Evolutionary conservation across 805 yeast species (phyloP), one percentile per base, ranked within the genome.

Genomic region (Dipodascopsis tothii): DNA sequence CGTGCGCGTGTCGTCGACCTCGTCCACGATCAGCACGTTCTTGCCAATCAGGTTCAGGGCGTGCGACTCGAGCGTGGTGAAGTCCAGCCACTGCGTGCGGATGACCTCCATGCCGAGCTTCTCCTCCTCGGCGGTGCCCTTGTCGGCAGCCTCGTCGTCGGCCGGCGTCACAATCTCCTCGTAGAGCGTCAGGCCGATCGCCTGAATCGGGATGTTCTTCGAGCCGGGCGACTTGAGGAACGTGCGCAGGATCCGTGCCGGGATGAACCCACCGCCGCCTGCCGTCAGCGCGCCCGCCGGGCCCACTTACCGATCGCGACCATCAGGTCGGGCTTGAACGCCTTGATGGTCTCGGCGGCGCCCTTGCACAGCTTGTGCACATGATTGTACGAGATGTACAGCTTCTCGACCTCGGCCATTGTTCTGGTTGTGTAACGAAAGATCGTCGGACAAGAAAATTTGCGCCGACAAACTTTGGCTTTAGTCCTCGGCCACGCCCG

Each of bases 181-280:
- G 62, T 90, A 90, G 43, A 90, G 72, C 1, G 96, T 86, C 54
- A 90, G 72, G 27, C 92, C 94, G 56, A 90, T 85, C 38, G 98
- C 96, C 78, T 88, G 90, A 59, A 90, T 86, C 58, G 95, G 81
- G 48, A 87, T 81, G 58, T 88, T 90, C 56, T 94, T 90, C 48
- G 80, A 70, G 48, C 94, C 94, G 23, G 83, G 84, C 54, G 81
- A 83, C 65, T 88, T 90, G 55, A 90, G 71, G 66, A 90, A 92
- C 1, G 97, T 80, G 64, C 98, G 78, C 62, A 90, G 73, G 67
- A 92, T 92, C 64, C 98, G 78, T 5, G 98, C 96, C 21, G 97
- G 98, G 46, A 90, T 92, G 65, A 90, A 85, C 1, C 97, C 98
- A 62, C 98, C 95, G 57, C 95, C 95, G 60, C 72, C 30, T 25